phyloP scores from a whole-genome alignment of 1,284 basidiomycete genomes.

The Clitocybe nebularis region DNA sequence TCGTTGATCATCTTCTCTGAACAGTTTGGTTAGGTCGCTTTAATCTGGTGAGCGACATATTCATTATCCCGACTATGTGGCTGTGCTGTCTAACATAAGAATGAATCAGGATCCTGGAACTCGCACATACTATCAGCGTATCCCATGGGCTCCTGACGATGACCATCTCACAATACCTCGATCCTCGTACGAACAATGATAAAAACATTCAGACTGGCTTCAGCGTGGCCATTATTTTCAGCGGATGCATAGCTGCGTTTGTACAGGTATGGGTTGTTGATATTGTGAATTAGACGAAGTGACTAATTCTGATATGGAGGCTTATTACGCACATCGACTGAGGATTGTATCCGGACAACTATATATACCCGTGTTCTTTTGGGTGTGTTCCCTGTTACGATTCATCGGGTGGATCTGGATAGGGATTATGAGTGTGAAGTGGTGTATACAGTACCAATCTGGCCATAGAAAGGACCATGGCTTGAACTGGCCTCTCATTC shows the following conservation, averaged over 20 bases:
- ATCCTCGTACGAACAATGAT: background rate
- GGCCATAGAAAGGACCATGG: background rate
- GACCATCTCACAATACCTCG: background rate
- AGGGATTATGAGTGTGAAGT: background rate
- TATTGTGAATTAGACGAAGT: background rate
- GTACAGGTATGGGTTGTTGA: constrained; percentile 1
- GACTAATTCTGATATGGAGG: background rate
- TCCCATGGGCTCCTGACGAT: constrained; percentile 5
- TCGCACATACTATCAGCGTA: constrained; percentile 17
- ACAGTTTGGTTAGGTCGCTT: background rate
- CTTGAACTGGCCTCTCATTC: constrained; percentile 6
- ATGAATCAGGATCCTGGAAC: constrained; percentile 13
- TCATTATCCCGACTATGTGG: no score
- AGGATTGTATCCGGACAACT: constrained; percentile 1
- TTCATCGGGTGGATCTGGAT: constrained; percentile 7
- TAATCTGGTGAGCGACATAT: background rate
- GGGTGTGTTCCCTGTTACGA: constrained; percentile 3
- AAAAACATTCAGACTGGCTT: constrained; percentile 5
- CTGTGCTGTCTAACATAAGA: background rate
- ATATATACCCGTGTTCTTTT: constrained; percentile 5
- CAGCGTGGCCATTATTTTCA: constrained; percentile 5
- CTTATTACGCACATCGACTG: constrained; percentile 6
- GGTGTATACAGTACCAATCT: background rate
- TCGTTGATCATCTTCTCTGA: background rate
- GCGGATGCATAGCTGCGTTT: constrained; percentile 8